These are phyloP conservation scores for Neopestalotiopsis sp. DNA, from an alignment of 2,329 filamentous ascomycete genomes.

Conservation along the genomic window DNA sequence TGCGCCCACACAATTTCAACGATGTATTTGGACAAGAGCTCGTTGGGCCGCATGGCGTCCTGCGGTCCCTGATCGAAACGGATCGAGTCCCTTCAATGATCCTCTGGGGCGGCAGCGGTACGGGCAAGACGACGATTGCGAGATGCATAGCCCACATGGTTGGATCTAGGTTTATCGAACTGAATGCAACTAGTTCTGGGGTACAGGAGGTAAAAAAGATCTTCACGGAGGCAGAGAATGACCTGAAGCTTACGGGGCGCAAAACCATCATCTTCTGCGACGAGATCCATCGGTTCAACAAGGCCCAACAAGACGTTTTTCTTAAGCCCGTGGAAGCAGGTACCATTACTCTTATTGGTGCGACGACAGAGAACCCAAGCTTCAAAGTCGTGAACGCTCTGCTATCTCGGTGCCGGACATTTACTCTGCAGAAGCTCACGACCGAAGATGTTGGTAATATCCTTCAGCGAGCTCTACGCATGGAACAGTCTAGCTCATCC, in stretches of 20 bases:
- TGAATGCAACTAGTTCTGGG: conserved; percentile 89
- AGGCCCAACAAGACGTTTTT: conserved; percentile 94
- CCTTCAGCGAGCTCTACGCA: conserved; percentile 73
- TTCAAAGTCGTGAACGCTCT: conserved; percentile 92
- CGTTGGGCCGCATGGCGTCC: conserved; percentile 81
- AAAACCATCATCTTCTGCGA: conserved; percentile 98
- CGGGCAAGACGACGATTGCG: conserved; percentile 91
- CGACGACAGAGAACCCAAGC: conserved; percentile 95
- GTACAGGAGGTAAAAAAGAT: conserved; percentile 92
- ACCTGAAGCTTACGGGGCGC: conserved; percentile 79
- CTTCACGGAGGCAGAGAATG: conserved; percentile 82
- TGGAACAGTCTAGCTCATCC: conserved; percentile 54
- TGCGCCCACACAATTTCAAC: conserved; percentile 84
- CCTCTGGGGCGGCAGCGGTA: conserved; percentile 83
- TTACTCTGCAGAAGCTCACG: conserved; percentile 79
- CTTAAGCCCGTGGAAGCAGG: conserved; percentile 90
- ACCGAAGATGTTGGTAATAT: conserved; percentile 77
- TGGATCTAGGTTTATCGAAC: conserved; percentile 88
- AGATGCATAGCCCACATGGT: conserved; percentile 85
- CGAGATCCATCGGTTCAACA: conserved; percentile 92
- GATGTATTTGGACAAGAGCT: conserved; percentile 92
- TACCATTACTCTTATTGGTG: conserved; percentile 88
- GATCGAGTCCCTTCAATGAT: conserved; percentile 94
- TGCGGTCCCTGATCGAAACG: conserved; percentile 84
- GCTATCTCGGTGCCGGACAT: conserved; percentile 87